Evolutionary conservation across 2,329 filamentous ascomycete genomes (phyloP).

Genomic region (Penicillium sp.): DNA sequence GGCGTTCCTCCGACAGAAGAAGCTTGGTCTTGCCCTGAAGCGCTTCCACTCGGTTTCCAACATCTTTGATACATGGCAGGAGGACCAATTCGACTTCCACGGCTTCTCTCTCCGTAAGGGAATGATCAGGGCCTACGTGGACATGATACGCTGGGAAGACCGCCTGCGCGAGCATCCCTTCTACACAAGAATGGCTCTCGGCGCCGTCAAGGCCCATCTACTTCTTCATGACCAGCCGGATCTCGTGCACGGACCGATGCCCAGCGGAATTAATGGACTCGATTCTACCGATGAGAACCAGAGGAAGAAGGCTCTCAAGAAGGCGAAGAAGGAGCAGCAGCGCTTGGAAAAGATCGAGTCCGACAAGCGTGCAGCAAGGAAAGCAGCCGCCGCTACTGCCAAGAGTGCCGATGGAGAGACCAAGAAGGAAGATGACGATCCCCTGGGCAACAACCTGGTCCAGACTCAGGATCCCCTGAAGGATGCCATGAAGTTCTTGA

Average conservation of each 20-base stretch:
- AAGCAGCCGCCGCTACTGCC: slow-evolving; percentile 62
- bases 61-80: slow-evolving; percentile 96
- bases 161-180: slow-evolving; percentile 88
- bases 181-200: slow-evolving; percentile 79
- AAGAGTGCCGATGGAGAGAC: slow-evolving; percentile 57
- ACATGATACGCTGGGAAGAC: slow-evolving; percentile 97
- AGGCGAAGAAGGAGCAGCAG: slow-evolving; percentile 78
- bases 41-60: slow-evolving; percentile 83
- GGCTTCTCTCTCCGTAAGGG: slow-evolving; percentile 96
- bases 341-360: slow-evolving; percentile 74
- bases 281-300: slow-evolving; percentile 61
- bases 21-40: slow-evolving; percentile 84
- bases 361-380: slow-evolving; percentile 83
- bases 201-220: slow-evolving; percentile 78
- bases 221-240: slow-evolving; percentile 73
- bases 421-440: slow-evolving; percentile 90
- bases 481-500: slow-evolving; percentile 84
- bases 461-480: slow-evolving; percentile 79
- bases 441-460: slow-evolving; percentile 74
- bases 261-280: slow-evolving; percentile 55
- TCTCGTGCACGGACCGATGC: slow-evolving; percentile 58
- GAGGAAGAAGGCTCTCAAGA: slow-evolving; percentile 84
- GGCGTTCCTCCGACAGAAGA: slow-evolving; percentile 77
- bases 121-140: slow-evolving; percentile 89
- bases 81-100: slow-evolving; percentile 99